Evolutionary conservation across 73 alveolate genomes (phyloP).

Genomic region (Tetrahymena borealis): DNA sequence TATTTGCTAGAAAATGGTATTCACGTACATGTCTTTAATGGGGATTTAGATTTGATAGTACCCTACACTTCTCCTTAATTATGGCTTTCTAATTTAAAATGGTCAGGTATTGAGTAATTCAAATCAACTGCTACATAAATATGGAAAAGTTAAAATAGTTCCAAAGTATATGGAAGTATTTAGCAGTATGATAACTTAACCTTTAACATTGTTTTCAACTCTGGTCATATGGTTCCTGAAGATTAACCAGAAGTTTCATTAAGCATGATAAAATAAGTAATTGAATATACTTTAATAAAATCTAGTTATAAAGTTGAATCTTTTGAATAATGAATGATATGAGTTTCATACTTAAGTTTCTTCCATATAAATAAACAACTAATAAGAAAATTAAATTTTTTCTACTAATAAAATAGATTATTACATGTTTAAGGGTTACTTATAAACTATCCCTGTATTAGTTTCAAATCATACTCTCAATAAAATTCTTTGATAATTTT

Average conservation of each 20-base stretch:
- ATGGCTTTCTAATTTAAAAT: conserved; percentile 10
- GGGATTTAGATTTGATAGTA: conserved; percentile 18
- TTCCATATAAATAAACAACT: no score
- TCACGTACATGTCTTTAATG: conserved; percentile 19
- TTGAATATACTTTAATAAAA: no score
- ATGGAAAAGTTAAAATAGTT: background rate
- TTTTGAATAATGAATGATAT: no score
- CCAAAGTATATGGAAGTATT: background rate
- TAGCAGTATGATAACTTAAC: conserved; percentile 6
- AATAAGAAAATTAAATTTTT: no score
- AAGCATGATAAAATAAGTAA: no score
- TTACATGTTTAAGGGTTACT: no score
- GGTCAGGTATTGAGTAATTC: background rate
- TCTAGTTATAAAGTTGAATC: no score
- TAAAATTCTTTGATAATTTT: no score
- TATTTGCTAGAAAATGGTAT: background rate
- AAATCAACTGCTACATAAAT: background rate
- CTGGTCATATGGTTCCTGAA: conserved; percentile 38
- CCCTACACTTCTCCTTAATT: conserved; percentile 14
- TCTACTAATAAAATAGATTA: no score
- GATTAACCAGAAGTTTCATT: conserved; percentile 46
- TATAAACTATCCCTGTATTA: no score
- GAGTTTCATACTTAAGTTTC: no score
- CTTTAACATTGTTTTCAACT: background rate
- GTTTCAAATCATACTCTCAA: no score